These are phyloP conservation scores for Neurospora sp. DNA, from an alignment of 495 filamentous ascomycete genomes.

Conservation along the genomic window DNA sequence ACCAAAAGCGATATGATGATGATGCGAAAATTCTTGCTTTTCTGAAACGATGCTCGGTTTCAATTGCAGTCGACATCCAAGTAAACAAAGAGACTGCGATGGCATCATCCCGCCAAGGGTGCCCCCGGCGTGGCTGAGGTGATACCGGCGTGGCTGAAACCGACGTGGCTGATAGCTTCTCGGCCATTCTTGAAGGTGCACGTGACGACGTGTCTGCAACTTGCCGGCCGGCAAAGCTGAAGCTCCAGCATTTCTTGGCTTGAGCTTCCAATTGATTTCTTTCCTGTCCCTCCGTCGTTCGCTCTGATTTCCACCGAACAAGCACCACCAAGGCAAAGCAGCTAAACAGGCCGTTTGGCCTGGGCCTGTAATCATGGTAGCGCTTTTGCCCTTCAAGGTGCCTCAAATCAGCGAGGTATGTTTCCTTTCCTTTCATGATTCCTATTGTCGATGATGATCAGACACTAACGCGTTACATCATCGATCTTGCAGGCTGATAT, in stretches of 20 bases:
- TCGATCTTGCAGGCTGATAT: constrained; percentile 54
- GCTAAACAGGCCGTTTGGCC: not conserved
- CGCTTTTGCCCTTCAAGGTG: constrained; percentile 11
- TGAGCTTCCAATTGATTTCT: not conserved
- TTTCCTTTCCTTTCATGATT: not conserved
- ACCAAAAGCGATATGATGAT: not conserved
- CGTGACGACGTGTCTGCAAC: not conserved
- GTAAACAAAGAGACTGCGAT: not conserved
- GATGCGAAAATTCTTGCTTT: not conserved
- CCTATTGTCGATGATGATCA: not conserved
- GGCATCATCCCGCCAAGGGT: not conserved
- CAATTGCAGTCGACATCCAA: not conserved
- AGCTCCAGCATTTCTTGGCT: not conserved
- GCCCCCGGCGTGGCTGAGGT: not conserved
- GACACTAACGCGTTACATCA: constrained; percentile 11
- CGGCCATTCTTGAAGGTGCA: not conserved
- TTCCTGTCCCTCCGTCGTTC: not conserved
- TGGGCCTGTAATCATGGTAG: not conserved
- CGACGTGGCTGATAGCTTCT: not conserved
- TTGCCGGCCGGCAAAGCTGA: not conserved
- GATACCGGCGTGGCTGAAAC: not conserved
- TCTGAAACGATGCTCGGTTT: not conserved
- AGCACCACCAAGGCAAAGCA: not conserved
- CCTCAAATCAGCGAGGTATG: constrained; percentile 44
- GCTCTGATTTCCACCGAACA: not conserved